Conservation (phyloP, 345 rosid genomes). For the Orychophragmus violaceus region DNA sequence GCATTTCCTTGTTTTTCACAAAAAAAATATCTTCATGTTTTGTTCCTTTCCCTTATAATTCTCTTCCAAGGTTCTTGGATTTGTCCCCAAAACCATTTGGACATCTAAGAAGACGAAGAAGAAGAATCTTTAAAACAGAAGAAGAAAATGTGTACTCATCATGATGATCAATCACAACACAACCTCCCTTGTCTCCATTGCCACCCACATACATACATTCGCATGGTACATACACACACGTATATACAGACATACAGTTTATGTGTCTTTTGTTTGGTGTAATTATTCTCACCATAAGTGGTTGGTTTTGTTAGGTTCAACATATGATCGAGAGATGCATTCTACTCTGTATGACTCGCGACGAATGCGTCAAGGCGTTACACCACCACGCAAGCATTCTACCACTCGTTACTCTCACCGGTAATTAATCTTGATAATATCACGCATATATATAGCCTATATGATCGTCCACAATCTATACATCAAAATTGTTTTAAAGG, state of each 20-base stretch:
- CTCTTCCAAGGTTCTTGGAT: slow-evolving; percentile 28
- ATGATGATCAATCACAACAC: slow-evolving; percentile 25
- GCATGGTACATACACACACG: slow-evolving; percentile 39
- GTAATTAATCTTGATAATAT: slow-evolving; percentile 20
- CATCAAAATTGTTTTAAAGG: neutral
- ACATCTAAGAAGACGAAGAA: slow-evolving; percentile 6
- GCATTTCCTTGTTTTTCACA: slow-evolving; percentile 2
- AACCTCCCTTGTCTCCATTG: slow-evolving; percentile 64
- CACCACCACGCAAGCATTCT: slow-evolving; percentile 50
- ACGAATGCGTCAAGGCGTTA: slow-evolving; percentile 63
- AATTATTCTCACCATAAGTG: neutral
- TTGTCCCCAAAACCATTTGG: neutral
- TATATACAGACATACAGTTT: neutral
- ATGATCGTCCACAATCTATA: neutral
- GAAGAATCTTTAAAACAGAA: neutral
- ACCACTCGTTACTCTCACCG: slow-evolving; percentile 66
- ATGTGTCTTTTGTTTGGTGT: neutral
- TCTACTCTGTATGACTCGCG: slow-evolving; percentile 62
- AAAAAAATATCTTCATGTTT: neutral
- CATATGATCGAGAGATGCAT: slow-evolving; percentile 80
- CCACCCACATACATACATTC: slow-evolving; percentile 64
- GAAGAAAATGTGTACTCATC: slow-evolving; percentile 31
- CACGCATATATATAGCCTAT: neutral
- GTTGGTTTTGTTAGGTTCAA: slow-evolving; percentile 48
- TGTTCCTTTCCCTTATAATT: neutral